Percentiles rank a stretch among this genome's conserved stretches.
Conservation (phyloP, 805 yeast genomes). For the Saccharomyces paradoxus region DNA sequence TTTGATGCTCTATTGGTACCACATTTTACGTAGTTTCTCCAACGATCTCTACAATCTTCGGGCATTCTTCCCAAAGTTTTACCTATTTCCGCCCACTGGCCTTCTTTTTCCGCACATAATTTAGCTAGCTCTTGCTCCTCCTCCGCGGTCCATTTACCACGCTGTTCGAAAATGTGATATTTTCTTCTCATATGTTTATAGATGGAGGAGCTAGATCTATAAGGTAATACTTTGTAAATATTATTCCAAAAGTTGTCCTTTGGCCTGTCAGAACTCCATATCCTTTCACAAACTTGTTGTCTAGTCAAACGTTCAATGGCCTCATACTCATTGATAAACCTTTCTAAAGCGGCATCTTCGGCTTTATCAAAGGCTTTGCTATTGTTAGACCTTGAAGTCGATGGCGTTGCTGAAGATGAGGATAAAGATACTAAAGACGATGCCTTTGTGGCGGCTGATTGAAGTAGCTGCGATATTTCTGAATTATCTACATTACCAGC, state of each 20-base stretch:
- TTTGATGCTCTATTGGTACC: slow-evolving; percentile 60
- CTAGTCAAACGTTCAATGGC: slow-evolving; percentile 48
- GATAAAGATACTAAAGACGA: slow-evolving; percentile 5
- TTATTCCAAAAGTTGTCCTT: slow-evolving; percentile 82
- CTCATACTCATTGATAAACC: slow-evolving; percentile 58
- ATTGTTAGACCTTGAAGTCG: slow-evolving; percentile 10
- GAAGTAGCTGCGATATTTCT: slow-evolving; percentile 32
- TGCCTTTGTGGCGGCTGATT: slow-evolving; percentile 35
- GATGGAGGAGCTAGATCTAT: slow-evolving; percentile 72
- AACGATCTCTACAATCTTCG: slow-evolving; percentile 88
- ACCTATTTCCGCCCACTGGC: slow-evolving; percentile 85
- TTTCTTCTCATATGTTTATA: slow-evolving; percentile 83
- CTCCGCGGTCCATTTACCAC: slow-evolving; percentile 77
- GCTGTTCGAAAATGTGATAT: slow-evolving; percentile 71
- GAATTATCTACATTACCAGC: neutral
- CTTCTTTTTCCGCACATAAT: slow-evolving; percentile 54
- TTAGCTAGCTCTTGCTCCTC: slow-evolving; percentile 60
- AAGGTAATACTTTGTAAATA: slow-evolving; percentile 63
- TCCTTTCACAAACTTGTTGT: slow-evolving; percentile 61
- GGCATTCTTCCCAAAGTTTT: slow-evolving; percentile 78
- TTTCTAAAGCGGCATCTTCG: slow-evolving; percentile 62
- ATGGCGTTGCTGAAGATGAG: slow-evolving; percentile 3
- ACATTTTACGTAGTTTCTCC: slow-evolving; percentile 88
- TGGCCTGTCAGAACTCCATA: slow-evolving; percentile 70
- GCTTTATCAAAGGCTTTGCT: slow-evolving; percentile 12